Conservation (phyloP, 2,329 filamentous ascomycete species). For the Arachnomyces sp. region DNA sequence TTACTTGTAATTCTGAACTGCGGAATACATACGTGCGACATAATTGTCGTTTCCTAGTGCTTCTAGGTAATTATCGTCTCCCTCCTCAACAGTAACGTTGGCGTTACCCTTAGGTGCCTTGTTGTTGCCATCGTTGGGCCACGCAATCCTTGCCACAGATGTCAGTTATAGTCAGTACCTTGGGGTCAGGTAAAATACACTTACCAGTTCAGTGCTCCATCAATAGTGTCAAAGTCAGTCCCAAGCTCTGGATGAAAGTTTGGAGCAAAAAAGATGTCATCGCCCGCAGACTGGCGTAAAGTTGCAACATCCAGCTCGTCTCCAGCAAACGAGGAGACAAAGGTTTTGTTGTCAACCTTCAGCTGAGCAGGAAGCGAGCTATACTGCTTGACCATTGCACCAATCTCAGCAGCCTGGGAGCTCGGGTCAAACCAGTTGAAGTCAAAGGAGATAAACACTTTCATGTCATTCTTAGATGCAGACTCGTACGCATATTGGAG, state of each 20-base stretch:
- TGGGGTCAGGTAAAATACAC: too few species aligned
- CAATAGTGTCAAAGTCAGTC: conserved; percentile 28
- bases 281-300: conserved; percentile 37
- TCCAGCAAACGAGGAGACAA: conserved; percentile 49
- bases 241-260: conserved; percentile 42
- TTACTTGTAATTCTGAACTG: neutral
- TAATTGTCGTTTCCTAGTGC: conserved; percentile 38
- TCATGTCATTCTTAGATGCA: conserved; percentile 41
- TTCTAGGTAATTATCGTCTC: conserved; percentile 28
- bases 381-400: conserved; percentile 42
- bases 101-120: conserved; percentile 40
- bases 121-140: conserved; percentile 39
- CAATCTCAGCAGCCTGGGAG: conserved; percentile 33
- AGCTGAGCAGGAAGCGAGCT: conserved; percentile 40
- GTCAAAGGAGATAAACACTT: conserved; percentile 52
- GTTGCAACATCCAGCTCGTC: conserved; percentile 39
- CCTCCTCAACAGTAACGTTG: conserved; percentile 34
- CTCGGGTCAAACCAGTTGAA: conserved; percentile 42
- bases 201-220: conserved; percentile 37
- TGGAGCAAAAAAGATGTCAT: conserved; percentile 43
- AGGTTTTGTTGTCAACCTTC: conserved; percentile 41
- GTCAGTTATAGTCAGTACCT: too few species aligned
- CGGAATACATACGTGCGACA: conserved; percentile 36
- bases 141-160: conserved; percentile 24
- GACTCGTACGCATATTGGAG: conserved; percentile 45